Percentiles rank a stretch among this genome's conserved stretches.
phyloP scores from a whole-genome alignment of 768 basidiomycete genomes.

The Chalciporus sphaerocephalus region DNA sequence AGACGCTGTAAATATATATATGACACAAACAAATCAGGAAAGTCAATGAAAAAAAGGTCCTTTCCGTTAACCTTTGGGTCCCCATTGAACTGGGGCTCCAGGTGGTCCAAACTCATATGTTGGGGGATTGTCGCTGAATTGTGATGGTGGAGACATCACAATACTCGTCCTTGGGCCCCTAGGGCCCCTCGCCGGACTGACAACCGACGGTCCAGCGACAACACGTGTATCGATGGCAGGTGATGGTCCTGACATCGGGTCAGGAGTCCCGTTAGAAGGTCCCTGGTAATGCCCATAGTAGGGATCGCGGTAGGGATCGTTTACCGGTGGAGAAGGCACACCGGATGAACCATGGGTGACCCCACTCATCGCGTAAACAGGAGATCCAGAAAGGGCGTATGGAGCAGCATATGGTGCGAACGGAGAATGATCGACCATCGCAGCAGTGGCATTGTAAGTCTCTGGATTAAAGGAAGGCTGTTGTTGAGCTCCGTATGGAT shows the following conservation, averaged over 20 bases:
- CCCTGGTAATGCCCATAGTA: conserved; percentile 26
- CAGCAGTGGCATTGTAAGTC: conserved; percentile 36
- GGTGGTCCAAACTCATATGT: conserved; percentile 56
- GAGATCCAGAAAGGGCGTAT: conserved; percentile 11
- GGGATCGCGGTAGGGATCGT: conserved; percentile 26
- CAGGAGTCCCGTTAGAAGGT: conserved; percentile 19
- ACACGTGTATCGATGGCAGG: conserved; percentile 39
- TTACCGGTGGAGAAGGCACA: conserved; percentile 39
- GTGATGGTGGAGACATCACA: conserved; percentile 22
- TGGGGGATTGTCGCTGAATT: conserved; percentile 57
- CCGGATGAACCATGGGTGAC: conserved; percentile 50
- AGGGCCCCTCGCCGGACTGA: conserved; percentile 44
- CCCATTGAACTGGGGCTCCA: conserved; percentile 51
- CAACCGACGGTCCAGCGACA: conserved; percentile 20
- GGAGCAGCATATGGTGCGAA: conserved; percentile 17
- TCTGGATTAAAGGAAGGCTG: conserved; percentile 33
- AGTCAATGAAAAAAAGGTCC: neutral
- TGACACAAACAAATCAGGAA: neutral
- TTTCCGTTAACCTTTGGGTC: conserved; percentile 32
- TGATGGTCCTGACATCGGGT: conserved; percentile 35
- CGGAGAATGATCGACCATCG: conserved; percentile 9
- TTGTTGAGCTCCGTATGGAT: conserved; percentile 41
- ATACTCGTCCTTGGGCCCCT: conserved; percentile 31
- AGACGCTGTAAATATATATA: conserved; percentile 6
- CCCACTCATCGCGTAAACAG: conserved; percentile 52